phyloP scores from a whole-genome alignment of 768 basidiomycete genomes.

The Nevesoporus exiguus region DNA sequence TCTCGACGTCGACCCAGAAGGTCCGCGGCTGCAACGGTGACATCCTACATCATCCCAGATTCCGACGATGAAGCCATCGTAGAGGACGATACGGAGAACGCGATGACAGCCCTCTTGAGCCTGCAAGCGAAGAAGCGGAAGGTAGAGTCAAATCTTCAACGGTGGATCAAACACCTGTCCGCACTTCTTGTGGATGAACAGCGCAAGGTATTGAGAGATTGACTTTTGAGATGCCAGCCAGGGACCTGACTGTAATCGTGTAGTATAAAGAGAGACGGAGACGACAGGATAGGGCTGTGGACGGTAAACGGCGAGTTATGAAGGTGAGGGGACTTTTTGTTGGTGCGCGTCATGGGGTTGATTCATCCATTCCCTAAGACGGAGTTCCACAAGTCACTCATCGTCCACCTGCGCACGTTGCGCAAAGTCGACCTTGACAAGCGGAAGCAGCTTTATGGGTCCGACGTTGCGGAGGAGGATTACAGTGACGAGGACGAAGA shows the following conservation, averaged over 20 bases:
- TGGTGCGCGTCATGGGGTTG: not conserved
- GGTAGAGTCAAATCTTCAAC: slow-evolving; percentile 47
- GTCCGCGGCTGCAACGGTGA: slow-evolving; percentile 46
- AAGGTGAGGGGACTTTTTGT: slow-evolving; percentile 45
- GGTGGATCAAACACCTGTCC: slow-evolving; percentile 67
- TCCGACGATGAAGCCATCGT: slow-evolving; percentile 65
- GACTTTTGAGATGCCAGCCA: not conserved
- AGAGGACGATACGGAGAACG: slow-evolving; percentile 36
- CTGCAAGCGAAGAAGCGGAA: slow-evolving; percentile 36
- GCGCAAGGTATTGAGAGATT: slow-evolving; percentile 50
- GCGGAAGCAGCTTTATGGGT: slow-evolving; percentile 41
- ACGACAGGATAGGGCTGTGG: slow-evolving; percentile 44
- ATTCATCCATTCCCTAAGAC: slow-evolving; percentile 38
- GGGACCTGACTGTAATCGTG: slow-evolving; percentile 1
- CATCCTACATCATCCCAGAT: slow-evolving; percentile 63
- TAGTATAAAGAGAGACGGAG: slow-evolving; percentile 68
- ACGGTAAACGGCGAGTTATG: slow-evolving; percentile 47
- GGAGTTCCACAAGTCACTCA: slow-evolving; percentile 65
- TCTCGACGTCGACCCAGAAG: slow-evolving; percentile 58
- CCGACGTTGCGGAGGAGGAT: slow-evolving; percentile 37
- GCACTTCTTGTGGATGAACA: slow-evolving; percentile 62
- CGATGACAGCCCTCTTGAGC: slow-evolving; percentile 28
- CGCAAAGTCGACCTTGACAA: slow-evolving; percentile 58
- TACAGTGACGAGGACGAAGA: slow-evolving; percentile 36
- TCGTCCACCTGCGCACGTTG: slow-evolving; percentile 53